A percentile compares a stretch with the other conserved stretches of the same genome.
These are phyloP conservation scores for Nigrospora sphaerica DNA, from an alignment of 2,329 filamentous ascomycete species.

Conservation along the genomic window DNA sequence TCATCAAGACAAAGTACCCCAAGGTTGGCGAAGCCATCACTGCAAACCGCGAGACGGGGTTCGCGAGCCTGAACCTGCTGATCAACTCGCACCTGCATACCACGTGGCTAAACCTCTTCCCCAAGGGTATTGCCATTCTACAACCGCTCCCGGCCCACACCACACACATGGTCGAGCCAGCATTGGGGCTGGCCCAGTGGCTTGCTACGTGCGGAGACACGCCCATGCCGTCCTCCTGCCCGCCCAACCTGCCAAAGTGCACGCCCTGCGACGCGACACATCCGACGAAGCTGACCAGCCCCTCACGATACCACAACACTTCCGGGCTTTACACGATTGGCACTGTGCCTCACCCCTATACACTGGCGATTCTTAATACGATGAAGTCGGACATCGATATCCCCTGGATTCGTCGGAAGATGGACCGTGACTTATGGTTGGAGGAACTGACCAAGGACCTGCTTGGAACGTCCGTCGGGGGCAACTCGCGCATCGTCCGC, in stretches of 20 bases:
- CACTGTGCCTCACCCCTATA: slow-evolving; percentile 87
- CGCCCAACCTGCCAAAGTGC: slow-evolving; percentile 72
- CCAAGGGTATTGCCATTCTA: slow-evolving; percentile 69
- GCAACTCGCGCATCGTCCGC: slow-evolving; percentile 57
- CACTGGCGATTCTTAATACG: slow-evolving; percentile 61
- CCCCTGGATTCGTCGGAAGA: slow-evolving; percentile 58
- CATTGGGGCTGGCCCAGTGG: slow-evolving; percentile 64
- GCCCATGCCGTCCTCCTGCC: slow-evolving; percentile 71
- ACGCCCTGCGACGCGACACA: slow-evolving; percentile 62
- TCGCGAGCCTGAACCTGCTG: slow-evolving; percentile 61
- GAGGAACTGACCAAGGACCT: slow-evolving; percentile 61
- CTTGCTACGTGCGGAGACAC: slow-evolving; percentile 69
- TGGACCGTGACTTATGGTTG: slow-evolving; percentile 75
- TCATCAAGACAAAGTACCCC: slow-evolving; percentile 59
- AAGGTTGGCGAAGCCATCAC: slow-evolving; percentile 57
- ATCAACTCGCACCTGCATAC: slow-evolving; percentile 81
- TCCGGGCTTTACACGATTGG: slow-evolving; percentile 73
- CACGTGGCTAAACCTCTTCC: slow-evolving; percentile 76
- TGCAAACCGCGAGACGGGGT: slow-evolving; percentile 49
- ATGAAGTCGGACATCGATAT: slow-evolving; percentile 55
- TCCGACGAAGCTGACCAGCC: slow-evolving; percentile 60
- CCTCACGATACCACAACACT: slow-evolving; percentile 62
- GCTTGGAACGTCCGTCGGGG: slow-evolving; percentile 55
- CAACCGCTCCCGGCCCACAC: slow-evolving; percentile 74
- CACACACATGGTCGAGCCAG: slow-evolving; percentile 62